A percentile compares a stretch with the other conserved stretches of the same genome.
phyloP scores from a whole-genome alignment of 1,284 basidiomycete genomes.

The Phellopilus nigrolimitatus region DNA sequence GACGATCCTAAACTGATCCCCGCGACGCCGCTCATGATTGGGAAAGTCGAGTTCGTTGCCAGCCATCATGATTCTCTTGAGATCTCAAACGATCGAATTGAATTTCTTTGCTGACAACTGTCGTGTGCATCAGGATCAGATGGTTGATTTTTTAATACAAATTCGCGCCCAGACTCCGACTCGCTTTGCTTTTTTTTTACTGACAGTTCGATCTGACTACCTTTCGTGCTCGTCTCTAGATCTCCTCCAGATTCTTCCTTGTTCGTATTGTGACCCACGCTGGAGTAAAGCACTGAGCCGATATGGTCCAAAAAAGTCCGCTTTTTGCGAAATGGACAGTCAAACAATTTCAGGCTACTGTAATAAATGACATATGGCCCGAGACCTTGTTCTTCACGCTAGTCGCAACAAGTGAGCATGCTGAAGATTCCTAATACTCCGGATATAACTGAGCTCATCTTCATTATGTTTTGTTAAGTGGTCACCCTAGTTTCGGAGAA shows the following conservation, averaged over 20 bases:
- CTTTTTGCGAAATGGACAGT: slow-evolving; percentile 36
- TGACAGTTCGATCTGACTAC: too few relatives aligned
- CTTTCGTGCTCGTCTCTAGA: neutral
- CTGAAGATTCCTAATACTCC: neutral
- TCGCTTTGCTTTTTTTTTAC: too few relatives aligned
- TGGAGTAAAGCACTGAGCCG: neutral
- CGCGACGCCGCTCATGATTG: too few relatives aligned
- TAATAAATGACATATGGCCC: slow-evolving; percentile 61
- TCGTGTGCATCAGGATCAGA: too few relatives aligned
- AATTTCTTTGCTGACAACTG: too few relatives aligned
- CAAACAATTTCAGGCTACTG: slow-evolving; percentile 55
- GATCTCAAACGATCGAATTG: too few relatives aligned
- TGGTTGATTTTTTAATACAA: too few relatives aligned
- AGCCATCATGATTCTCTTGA: too few relatives aligned
- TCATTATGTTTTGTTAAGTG: slow-evolving; percentile 34
- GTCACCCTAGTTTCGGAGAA: slow-evolving; percentile 44
- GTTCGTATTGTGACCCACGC: neutral
- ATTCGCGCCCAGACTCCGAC: too few relatives aligned
- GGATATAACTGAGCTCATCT: neutral
- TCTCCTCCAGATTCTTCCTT: neutral
- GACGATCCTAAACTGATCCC: too few relatives aligned
- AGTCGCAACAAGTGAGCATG: slow-evolving; percentile 47
- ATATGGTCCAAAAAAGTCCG: slow-evolving; percentile 22
- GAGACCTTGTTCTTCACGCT: slow-evolving; percentile 52
- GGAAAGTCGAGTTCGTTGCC: too few relatives aligned